Evolutionary conservation across 139 green algal species (phyloP), one percentile per base, ranked within the genome.

Genomic region (Zygnema cylindricum): DNA sequence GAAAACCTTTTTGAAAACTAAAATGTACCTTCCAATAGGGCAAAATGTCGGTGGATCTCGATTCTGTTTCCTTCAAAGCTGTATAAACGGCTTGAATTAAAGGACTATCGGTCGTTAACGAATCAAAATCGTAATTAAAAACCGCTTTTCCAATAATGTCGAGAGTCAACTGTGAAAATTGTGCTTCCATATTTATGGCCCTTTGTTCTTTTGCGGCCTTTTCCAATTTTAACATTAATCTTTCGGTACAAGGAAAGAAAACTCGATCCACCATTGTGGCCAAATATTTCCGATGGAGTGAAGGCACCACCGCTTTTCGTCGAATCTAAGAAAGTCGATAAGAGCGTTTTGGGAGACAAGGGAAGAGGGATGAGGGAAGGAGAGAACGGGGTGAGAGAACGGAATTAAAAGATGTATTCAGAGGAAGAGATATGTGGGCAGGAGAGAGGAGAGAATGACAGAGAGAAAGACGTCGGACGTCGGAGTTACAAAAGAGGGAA

Each of bases 111-210:
- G 43, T 69, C 0, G 91, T 98, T 57, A 99, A 94, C 1, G 97
- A 88, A 82, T 98, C 93, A 85, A 99, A 99, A 88, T 99, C 95
- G 91, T 99, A 99, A 95, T 99, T 99, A 94, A 99, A 99, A 39
- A 99, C 96, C 0, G 95, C 90, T 92, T 97, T 97, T 73, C 97
- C 98, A 85, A 99, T 99, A 41, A 99, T 94, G 93, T 99, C 98
- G 55, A 99, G 93, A 0, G 98, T 99, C 11, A 99, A 92, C 94
- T 93, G 88, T 35, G 91, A 96, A 93, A 99, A 99, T 69, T 88
- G 93, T 0, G 94, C 95, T 93, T 99, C 97, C 95, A 99, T 97
- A 93, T 99, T 96, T 3, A 99, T 92, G 0, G 93, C 43, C 30
- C 89, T 81, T 1, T 93, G 91, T 2, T 79, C 69, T 40, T 63